Conservation (phyloP, 495 filamentous ascomycete genomes). For the Aspergillus sclerotiicarbonarius region DNA sequence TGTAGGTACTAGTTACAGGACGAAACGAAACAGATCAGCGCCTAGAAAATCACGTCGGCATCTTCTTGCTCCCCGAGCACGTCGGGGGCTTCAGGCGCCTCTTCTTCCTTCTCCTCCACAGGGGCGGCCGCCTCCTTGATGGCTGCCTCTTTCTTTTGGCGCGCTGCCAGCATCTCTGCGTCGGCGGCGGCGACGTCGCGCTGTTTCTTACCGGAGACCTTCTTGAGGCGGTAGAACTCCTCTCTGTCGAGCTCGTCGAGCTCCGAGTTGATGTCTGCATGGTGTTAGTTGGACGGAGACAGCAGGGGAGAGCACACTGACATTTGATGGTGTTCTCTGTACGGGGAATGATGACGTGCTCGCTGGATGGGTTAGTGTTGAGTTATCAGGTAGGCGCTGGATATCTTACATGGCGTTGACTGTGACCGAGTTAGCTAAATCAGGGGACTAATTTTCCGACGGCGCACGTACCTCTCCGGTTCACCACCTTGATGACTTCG, state of each 20-base stretch:
- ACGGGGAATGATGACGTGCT: slow-evolving; percentile 96
- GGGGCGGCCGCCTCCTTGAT: slow-evolving; percentile 34
- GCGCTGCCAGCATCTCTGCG: slow-evolving; percentile 65
- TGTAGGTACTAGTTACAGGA: slow-evolving; percentile 23
- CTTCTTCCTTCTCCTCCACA: slow-evolving; percentile 39
- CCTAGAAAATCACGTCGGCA: slow-evolving; percentile 91
- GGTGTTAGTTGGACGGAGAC: slow-evolving; percentile 17
- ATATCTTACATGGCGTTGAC: slow-evolving; percentile 88
- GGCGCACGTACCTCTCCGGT: slow-evolving; percentile 70
- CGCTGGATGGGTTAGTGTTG: slow-evolving; percentile 37
- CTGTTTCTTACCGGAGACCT: slow-evolving; percentile 95
- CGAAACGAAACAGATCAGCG: slow-evolving; percentile 12
- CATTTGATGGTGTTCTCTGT: slow-evolving; percentile 99
- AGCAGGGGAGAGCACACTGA: slow-evolving; percentile 34
- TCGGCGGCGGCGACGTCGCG: slow-evolving; percentile 73
- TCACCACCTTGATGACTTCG: slow-evolving; percentile 99
- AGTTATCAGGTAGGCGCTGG: not conserved
- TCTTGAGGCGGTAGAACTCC: slow-evolving; percentile 97
- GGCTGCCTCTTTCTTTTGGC: slow-evolving; percentile 47
- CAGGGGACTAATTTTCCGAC: not conserved
- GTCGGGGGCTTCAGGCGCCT: slow-evolving; percentile 52
- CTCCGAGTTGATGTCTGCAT: slow-evolving; percentile 91
- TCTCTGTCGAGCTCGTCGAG: slow-evolving; percentile 97
- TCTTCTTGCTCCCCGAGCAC: slow-evolving; percentile 84
- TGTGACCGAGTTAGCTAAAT: slow-evolving; percentile 35